Evolutionary conservation across 2,329 filamentous ascomycete species (phyloP), one percentile per base, ranked within the genome.

Genomic region (Monilinia fructicola): DNA sequence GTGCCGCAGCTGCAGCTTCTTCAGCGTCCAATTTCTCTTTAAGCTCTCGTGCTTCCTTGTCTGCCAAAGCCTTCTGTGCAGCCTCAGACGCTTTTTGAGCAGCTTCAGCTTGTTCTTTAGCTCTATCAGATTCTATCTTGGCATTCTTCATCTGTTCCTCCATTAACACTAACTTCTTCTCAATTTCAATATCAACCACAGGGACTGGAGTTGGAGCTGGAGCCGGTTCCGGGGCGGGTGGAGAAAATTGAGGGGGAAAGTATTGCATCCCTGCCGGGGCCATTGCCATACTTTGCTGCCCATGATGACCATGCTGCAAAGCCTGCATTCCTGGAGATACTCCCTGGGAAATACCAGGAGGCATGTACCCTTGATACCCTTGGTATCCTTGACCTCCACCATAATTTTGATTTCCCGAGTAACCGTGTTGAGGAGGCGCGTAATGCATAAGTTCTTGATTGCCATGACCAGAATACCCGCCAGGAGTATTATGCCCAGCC

Each of bases 131-230:
- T 46, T 65, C 53, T n/a, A 65, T 85, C 81, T 54, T 85, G 79
- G 12, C 78, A 21, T 69, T 67, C 38, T 70, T 71, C 70, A 84
- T 81, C 67, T 91, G 77, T 71, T 89, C 83, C 69, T 85, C 82
- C 69, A 88, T 83, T 66, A 89, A 82, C n/a, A 80, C 80, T 69
- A 89, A 79, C 72, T 86, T 86, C 66, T 89, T 81, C 68, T 84
- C 82, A 55, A 69, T 67, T 55, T 73, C 73, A 48, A 71, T 69
- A 65, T 74, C 73, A 21, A 67, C 64, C 14, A 60, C 44, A n/a
- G 58, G 58, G 7, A 60, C 58, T 50, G 58, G n/a, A 1, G n/a
- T 10, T 16, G 58, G 28, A 38, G 71, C 67, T 2, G 71, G 68
- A 26, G 73, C 71, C 10, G 60, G 9, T 26, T 67, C 69, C 2